Conservation (phyloP, 345 rosid genomes). For the Camelina neglecta region DNA sequence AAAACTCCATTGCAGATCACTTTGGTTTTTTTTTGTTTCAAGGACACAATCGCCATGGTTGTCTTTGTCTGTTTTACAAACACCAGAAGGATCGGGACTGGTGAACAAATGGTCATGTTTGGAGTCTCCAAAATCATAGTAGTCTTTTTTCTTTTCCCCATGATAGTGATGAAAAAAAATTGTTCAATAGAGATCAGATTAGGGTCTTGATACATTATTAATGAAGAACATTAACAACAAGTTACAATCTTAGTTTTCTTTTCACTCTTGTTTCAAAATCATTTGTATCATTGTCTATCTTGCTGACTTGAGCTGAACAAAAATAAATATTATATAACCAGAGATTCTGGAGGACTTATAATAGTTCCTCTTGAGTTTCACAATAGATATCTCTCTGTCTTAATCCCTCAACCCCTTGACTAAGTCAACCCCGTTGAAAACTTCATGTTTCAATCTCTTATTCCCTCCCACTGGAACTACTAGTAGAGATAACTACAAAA, state of each 20-base stretch:
- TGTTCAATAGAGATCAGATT: slow-evolving; percentile 7
- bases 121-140: background rate
- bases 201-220: background rate
- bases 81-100: slow-evolving; percentile 11
- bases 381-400: slow-evolving; percentile 1
- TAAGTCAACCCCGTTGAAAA: slow-evolving; percentile 20
- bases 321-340: background rate
- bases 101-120: background rate
- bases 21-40: slow-evolving; percentile 12
- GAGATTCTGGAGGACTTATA: background rate
- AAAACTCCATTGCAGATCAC: slow-evolving; percentile 29
- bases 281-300: background rate
- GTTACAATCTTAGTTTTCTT: background rate
- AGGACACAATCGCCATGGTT: background rate
- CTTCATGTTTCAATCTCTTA: slow-evolving; percentile 26
- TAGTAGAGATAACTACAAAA: slow-evolving; percentile 32
- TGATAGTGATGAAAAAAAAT: slow-evolving; percentile 31
- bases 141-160: background rate
- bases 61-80: slow-evolving; percentile 3
- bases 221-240: slow-evolving; percentile 5
- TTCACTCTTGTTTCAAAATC: background rate
- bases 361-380: slow-evolving; percentile 12
- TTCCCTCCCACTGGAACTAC: slow-evolving; percentile 33
- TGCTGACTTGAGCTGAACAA: background rate
- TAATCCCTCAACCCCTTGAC: slow-evolving; percentile 2